These are phyloP conservation scores for Zalaria sp. DNA, from an alignment of 2,329 filamentous ascomycete genomes.

Conservation along the genomic window DNA sequence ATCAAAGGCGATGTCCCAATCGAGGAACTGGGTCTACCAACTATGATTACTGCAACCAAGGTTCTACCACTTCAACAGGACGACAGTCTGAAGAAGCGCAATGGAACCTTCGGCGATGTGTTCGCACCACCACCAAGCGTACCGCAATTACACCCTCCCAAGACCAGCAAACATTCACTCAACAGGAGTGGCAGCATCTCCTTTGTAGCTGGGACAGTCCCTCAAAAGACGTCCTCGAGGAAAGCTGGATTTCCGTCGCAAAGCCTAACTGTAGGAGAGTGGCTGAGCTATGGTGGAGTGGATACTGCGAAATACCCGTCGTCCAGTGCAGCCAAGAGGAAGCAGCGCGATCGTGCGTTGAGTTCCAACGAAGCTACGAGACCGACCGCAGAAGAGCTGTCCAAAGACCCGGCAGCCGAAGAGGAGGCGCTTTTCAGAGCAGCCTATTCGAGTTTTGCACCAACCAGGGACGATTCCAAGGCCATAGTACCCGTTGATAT, in stretches of 20 bases:
- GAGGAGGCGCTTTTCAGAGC: slow-evolving; percentile 63
- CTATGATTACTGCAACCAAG: slow-evolving; percentile 57
- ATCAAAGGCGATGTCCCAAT: slow-evolving; percentile 27
- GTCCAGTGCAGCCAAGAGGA: slow-evolving; percentile 52
- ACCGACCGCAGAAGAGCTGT: slow-evolving; percentile 8
- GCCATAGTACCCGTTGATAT: slow-evolving; percentile 55
- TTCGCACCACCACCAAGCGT: slow-evolving; percentile 56
- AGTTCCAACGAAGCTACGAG: slow-evolving; percentile 45
- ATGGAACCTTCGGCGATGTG: slow-evolving; percentile 55
- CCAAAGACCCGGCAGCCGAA: slow-evolving; percentile 28
- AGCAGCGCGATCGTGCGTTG: slow-evolving; percentile 57
- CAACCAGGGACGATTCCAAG: slow-evolving; percentile 57
- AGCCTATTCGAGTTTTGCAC: slow-evolving; percentile 69
- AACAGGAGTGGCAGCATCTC: slow-evolving; percentile 39
- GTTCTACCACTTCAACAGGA: slow-evolving; percentile 40
- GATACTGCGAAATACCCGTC: slow-evolving; percentile 25
- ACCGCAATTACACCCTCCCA: slow-evolving; percentile 51
- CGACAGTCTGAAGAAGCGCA: slow-evolving; percentile 36
- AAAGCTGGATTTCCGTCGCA: slow-evolving; percentile 50
- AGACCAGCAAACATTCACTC: slow-evolving; percentile 55
- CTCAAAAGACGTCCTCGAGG: slow-evolving; percentile 26
- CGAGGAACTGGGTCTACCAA: slow-evolving; percentile 54
- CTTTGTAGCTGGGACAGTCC: slow-evolving; percentile 37
- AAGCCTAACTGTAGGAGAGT: slow-evolving; percentile 51
- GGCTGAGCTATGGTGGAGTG: slow-evolving; percentile 40